These are phyloP conservation scores for Lignosus rhinocerotis DNA, from an alignment of 1,284 basidiomycete genomes.

Conservation along the genomic window DNA sequence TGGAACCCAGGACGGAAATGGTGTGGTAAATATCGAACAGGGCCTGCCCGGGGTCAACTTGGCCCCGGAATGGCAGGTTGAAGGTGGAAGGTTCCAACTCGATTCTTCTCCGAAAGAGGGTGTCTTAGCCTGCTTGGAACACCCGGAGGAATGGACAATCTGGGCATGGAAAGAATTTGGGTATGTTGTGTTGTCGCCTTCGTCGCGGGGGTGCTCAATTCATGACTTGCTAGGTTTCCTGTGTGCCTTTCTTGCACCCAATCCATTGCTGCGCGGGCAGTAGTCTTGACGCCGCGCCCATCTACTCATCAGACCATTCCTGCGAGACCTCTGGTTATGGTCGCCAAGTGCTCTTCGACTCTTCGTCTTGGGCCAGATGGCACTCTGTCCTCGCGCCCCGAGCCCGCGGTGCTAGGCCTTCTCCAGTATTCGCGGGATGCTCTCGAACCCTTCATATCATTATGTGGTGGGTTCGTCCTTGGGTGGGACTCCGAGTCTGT, in stretches of 20 bases:
- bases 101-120: constrained; percentile 4
- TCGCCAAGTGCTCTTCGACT: constrained; percentile 11
- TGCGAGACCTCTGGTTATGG: constrained; percentile 14
- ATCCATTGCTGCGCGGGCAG: constrained; percentile 3
- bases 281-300: constrained; percentile 18
- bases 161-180: constrained; percentile 29
- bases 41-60: constrained; percentile 23
- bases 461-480: constrained; percentile 8
- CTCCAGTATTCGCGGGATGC: constrained; percentile 12
- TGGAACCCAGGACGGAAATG: constrained; percentile 30
- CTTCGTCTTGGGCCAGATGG: constrained; percentile 16
- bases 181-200: constrained; percentile 14
- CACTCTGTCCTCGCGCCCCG: constrained; percentile 4
- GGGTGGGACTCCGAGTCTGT: constrained; percentile 3
- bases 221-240: constrained; percentile 20
- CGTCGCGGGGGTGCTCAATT: not conserved
- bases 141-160: constrained; percentile 24
- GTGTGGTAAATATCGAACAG: constrained; percentile 26
- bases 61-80: constrained; percentile 20
- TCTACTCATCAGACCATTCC: constrained; percentile 13
- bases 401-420: constrained; percentile 7
- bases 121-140: constrained; percentile 21
- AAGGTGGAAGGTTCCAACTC: constrained; percentile 18
- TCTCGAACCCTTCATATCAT: constrained; percentile 9
- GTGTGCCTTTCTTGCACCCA: constrained; percentile 7